Evolutionary conservation across 2,329 filamentous ascomycete genomes (phyloP), one percentile per base, ranked within the genome.

Genomic region (Drechslerella dactyloides): DNA sequence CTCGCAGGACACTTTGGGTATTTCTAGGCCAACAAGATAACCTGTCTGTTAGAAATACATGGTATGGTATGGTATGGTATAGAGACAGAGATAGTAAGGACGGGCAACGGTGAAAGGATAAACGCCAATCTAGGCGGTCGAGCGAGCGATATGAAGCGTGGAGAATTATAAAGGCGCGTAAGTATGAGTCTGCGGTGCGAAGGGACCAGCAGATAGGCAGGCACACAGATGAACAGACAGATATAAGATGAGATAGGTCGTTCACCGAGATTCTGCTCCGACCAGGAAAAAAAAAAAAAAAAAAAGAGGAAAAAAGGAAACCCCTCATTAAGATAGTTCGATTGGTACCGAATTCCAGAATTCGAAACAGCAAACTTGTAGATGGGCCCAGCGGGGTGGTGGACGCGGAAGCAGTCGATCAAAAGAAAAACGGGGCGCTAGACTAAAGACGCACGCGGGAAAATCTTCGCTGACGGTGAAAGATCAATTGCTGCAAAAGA

Each of bases 321-420:
- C 5, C 8, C 27, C 27, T 4, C 27, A 33, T 33, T 33, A 58
- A 23, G 6, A 37, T 17, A 68, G 19, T 10, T 27, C 44, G 27
- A 57, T 17, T 33, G 44, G 27, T 23, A 51, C 37, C 65, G 58
- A 69, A 69, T 69, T 69, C 65, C 65, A 53, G 65, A 69, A 69
- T 69, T 69, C 65, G 65, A 59, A 53, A 30, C 21, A 11, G 23
- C 27, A 4, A 23, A 15, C 19, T 23, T 42, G 1, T 35, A 21
- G 33, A 19, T 24, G 15, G 35, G 17, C 27, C 52, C 30, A 13
- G 13, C 13, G 19, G 27, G 17, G 13, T 51, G 17, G 21, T 2
- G 4, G 23, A 51, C n/a, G 11, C 4, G 2, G 23, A 51, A 27
- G 48, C n/a, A 19, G 23, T 24, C 5, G 48, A 17, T 2, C 13